Percentiles rank a stretch among this genome's conserved stretches.
Conservation (phyloP, 805 yeast genomes). For the Cyberlindnera japonica region DNA sequence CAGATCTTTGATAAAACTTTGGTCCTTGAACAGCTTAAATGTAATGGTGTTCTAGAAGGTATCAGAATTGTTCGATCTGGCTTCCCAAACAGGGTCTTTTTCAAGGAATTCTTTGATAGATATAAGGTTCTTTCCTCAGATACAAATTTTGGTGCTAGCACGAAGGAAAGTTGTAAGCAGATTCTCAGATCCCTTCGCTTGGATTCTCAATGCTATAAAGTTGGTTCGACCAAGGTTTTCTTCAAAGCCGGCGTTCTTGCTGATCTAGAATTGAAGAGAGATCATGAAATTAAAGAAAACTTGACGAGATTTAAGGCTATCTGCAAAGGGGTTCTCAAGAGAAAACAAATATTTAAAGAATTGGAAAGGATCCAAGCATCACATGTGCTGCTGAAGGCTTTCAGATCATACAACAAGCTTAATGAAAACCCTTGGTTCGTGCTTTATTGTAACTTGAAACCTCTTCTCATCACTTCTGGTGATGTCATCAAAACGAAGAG, state of each 20-base stretch:
- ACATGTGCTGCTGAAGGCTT: constrained; percentile 58
- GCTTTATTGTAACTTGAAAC: constrained; percentile 66
- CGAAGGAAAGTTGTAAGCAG: constrained; percentile 65
- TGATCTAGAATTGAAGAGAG: constrained; percentile 75
- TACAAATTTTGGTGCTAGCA: constrained; percentile 39
- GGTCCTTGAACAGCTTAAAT: constrained; percentile 84
- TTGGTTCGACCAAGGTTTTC: constrained; percentile 91
- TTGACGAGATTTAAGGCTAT: constrained; percentile 61
- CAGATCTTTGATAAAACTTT: constrained; percentile 66
- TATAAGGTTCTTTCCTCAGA: constrained; percentile 66
- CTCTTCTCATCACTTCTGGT: constrained; percentile 62
- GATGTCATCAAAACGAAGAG: constrained; percentile 56
- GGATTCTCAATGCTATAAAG: constrained; percentile 77
- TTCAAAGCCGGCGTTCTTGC: constrained; percentile 97
- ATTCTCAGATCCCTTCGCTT: constrained; percentile 61
- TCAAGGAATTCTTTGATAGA: constrained; percentile 72
- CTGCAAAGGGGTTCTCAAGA: constrained; percentile 58
- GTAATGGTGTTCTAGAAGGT: constrained; percentile 98
- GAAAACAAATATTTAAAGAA: constrained; percentile 44
- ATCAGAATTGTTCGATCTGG: constrained; percentile 97
- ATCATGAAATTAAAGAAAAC: constrained; percentile 51
- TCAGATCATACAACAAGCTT: constrained; percentile 47
- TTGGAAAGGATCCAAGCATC: constrained; percentile 69
- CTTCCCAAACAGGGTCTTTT: constrained; percentile 86
- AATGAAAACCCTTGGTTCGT: constrained; percentile 74